phyloP scores from a whole-genome alignment of 176 grass and related monocot genomes.

The Triticum aestivum region IWGSC_CS_RefSeq_v2.1 NC_057795.1:43957133-43957632 shows the following conservation, averaged over 20 bases:
- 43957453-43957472: neutral
- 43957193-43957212: neutral
- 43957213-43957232: neutral
- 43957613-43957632: conserved; percentile 61
- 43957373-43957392: conserved; percentile 55
- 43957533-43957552: too few species aligned
- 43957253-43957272: conserved; percentile 6
- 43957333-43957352: conserved; percentile 34
- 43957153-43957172: neutral
- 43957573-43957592: too few species aligned
- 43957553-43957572: too few species aligned
- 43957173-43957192: neutral
- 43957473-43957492: neutral
- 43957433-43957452: neutral
- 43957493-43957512: too few species aligned
- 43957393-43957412: neutral
- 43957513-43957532: too few species aligned
- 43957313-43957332: conserved; percentile 31
- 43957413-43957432: too few species aligned
- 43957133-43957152: neutral
- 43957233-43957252: neutral
- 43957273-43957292: conserved; percentile 16
- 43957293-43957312: conserved; percentile 1
- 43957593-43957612: conserved; percentile 26
- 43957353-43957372: conserved; percentile 38